A percentile compares a stretch with the other conserved stretches of the same genome.
Evolutionary conservation across 148 eudicot genomes (phyloP).

Genomic region (Nyssa sinensis): DNA sequence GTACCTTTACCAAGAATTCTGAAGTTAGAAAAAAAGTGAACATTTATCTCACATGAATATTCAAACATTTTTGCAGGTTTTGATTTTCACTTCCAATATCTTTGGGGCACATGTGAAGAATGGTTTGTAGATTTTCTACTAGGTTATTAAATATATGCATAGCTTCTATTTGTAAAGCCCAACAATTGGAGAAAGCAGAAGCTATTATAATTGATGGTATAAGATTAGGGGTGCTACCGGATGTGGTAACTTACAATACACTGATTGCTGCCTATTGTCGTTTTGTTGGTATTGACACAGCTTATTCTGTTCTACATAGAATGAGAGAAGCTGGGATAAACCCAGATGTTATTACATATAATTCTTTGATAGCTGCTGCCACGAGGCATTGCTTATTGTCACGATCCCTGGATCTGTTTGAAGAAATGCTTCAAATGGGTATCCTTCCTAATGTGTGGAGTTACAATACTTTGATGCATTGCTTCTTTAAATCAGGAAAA

Average conservation of each 20-base stretch:
- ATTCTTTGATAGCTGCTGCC: slow-evolving; percentile 79
- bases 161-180: slow-evolving; percentile 65
- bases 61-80: slow-evolving; percentile 10
- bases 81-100: background rate
- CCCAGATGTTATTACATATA: slow-evolving; percentile 75
- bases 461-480: slow-evolving; percentile 86
- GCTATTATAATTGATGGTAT: slow-evolving; percentile 70
- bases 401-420: slow-evolving; percentile 56
- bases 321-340: slow-evolving; percentile 83
- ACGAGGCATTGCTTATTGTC: slow-evolving; percentile 38
- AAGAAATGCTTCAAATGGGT: slow-evolving; percentile 73
- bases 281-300: slow-evolving; percentile 65
- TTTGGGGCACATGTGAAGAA: slow-evolving; percentile 20
- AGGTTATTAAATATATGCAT: slow-evolving; percentile 73
- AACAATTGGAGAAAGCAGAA: slow-evolving; percentile 76
- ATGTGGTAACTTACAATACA: slow-evolving; percentile 88
- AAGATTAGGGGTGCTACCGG: slow-evolving; percentile 73
- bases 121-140: slow-evolving; percentile 57
- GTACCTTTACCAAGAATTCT: background rate
- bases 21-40: background rate
- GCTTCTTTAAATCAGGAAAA: slow-evolving; percentile 68
- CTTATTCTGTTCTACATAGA: slow-evolving; percentile 56
- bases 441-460: slow-evolving; percentile 74
- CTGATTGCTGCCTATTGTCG: slow-evolving; percentile 81
- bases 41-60: slow-evolving; percentile 6